Evolutionary conservation across 2,329 filamentous ascomycete genomes (phyloP).

Genomic region (Microdochium bolleyi): DNA sequence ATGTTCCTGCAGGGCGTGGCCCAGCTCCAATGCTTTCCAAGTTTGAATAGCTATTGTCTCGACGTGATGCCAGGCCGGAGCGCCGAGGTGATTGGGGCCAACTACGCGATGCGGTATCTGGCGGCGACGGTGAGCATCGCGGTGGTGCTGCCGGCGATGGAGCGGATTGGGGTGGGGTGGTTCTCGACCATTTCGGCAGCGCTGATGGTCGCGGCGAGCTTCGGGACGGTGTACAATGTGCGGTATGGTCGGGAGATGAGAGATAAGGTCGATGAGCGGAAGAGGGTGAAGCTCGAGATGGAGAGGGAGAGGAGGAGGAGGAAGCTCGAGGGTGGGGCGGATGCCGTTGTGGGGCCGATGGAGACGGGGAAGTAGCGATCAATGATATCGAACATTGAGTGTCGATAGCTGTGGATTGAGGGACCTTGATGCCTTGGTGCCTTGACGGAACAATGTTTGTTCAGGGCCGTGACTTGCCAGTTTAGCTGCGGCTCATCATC

Average conservation of each 20-base stretch:
- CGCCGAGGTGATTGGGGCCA: constrained; percentile 70
- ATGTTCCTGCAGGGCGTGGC: constrained; percentile 70
- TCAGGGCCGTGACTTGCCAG: no score
- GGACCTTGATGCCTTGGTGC: no score
- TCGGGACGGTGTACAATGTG: constrained; percentile 37
- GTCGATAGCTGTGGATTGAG: no score
- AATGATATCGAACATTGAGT: no score
- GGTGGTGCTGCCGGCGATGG: constrained; percentile 65
- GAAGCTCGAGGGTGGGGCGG: no score
- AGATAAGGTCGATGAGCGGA: constrained; percentile 41
- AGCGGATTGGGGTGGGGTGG: constrained; percentile 72
- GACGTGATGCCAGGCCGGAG: constrained; percentile 69
- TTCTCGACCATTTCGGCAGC: constrained; percentile 62
- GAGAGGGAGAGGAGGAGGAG: constrained; percentile 3
- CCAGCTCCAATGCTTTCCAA: constrained; percentile 69
- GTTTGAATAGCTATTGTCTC: constrained; percentile 72
- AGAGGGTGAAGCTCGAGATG: constrained; percentile 23
- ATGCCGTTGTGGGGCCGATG: no score
- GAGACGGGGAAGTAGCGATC: no score
- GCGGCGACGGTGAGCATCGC: constrained; percentile 66
- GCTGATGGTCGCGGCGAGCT: constrained; percentile 42
- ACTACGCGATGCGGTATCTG: constrained; percentile 71
- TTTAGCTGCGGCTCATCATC: no score
- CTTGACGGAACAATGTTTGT: no score
- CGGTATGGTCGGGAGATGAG: constrained; percentile 43